These are phyloP conservation scores for Trifolium subterraneum DNA, from an alignment of 306 rosid species.

Conservation along the genomic window DNA sequence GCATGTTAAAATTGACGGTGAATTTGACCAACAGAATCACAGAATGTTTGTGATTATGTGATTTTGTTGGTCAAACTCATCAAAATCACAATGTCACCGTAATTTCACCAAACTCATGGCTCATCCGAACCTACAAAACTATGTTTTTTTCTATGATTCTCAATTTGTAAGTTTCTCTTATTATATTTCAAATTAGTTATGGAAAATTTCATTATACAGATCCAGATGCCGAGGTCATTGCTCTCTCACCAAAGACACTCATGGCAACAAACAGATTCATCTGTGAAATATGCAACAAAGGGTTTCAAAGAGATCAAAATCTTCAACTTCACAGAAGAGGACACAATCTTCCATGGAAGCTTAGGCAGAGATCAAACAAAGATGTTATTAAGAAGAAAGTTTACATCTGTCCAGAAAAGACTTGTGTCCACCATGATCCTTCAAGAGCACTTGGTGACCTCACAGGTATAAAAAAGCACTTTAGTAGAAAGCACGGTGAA, in stretches of 20 bases:
- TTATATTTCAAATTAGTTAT: not conserved
- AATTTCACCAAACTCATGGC: not conserved
- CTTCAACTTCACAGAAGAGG: constrained; percentile 93
- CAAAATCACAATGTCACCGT: no score
- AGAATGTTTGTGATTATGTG: no score
- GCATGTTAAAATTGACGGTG: not conserved
- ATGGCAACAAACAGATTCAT: constrained; percentile 94
- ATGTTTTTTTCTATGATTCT: not conserved
- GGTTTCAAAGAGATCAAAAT: constrained; percentile 96
- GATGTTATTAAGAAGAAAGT: constrained; percentile 82
- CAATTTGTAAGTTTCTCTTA: not conserved
- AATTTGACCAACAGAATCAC: no score
- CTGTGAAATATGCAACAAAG: constrained; percentile 97
- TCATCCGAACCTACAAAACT: not conserved
- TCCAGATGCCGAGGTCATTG: constrained; percentile 98
- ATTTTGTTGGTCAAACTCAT: no score
- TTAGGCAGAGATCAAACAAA: constrained; percentile 70
- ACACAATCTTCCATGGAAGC: constrained; percentile 96
- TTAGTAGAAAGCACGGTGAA: constrained; percentile 92
- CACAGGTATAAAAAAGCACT: constrained; percentile 95
- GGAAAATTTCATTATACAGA: constrained; percentile 49
- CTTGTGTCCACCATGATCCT: constrained; percentile 87
- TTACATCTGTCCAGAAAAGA: constrained; percentile 88
- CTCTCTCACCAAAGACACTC: constrained; percentile 84
- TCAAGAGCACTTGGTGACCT: constrained; percentile 90